Evolutionary conservation across 371 early-diverging fungal genomes (phyloP).

Genomic region (Mucor plumbeus): DNA sequence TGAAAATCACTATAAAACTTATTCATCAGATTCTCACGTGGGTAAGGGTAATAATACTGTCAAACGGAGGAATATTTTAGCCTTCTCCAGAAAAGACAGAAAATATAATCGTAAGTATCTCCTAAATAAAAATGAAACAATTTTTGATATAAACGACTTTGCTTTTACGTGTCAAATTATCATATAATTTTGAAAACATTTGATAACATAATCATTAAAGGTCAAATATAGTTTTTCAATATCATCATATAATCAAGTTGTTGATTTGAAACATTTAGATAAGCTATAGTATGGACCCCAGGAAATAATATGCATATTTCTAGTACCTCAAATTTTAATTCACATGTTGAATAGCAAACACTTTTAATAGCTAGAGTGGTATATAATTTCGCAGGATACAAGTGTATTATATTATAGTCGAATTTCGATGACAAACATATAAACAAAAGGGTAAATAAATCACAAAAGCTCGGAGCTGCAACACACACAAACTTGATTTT

Average conservation of each 20-base stretch:
- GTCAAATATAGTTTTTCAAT: too few species aligned
- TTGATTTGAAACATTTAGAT: not conserved
- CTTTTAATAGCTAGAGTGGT: not conserved
- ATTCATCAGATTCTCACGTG: not conserved
- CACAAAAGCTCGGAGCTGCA: too few species aligned
- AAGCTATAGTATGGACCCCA: not conserved
- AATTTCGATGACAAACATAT: not conserved
- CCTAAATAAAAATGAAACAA: too few species aligned
- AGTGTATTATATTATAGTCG: not conserved
- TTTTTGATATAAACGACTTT: not conserved
- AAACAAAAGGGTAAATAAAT: not conserved
- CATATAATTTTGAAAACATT: not conserved
- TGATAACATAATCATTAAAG: too few species aligned
- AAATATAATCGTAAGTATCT: too few species aligned
- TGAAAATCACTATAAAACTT: constrained; percentile 1
- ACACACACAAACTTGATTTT: too few species aligned
- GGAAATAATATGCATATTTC: not conserved
- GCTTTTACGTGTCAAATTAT: not conserved
- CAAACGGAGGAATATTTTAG: not conserved
- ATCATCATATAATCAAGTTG: too few species aligned
- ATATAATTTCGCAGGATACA: not conserved
- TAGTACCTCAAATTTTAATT: not conserved
- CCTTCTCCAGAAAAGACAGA: not conserved
- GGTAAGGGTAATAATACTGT: not conserved
- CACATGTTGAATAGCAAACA: not conserved